Conservation (phyloP, 176 grass and related monocot genomes). For the Panicum miliaceum region DNA sequence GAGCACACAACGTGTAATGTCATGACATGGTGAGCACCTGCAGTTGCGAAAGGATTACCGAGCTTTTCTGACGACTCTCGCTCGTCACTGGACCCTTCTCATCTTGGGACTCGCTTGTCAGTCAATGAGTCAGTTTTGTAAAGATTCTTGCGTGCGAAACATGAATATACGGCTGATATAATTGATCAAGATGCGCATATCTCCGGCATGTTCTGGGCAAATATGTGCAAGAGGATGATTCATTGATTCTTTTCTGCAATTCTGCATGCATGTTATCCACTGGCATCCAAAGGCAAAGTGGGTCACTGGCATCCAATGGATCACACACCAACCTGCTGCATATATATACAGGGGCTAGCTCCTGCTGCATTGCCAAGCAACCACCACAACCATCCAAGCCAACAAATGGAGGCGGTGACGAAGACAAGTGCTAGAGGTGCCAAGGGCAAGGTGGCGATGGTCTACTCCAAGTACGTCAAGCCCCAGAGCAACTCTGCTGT, state of each 20-base stretch:
- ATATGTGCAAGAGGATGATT: neutral
- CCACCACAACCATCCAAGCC: neutral
- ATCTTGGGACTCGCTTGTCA: slow-evolving; percentile 1
- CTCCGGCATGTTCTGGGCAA: neutral
- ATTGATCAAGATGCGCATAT: slow-evolving; percentile 10
- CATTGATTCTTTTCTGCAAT: neutral
- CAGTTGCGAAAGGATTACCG: neutral
- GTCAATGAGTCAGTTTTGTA: neutral
- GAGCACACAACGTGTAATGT: neutral
- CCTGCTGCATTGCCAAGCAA: slow-evolving; percentile 13
- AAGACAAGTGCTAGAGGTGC: slow-evolving; percentile 39
- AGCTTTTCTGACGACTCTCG: slow-evolving; percentile 24
- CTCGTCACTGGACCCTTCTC: slow-evolving; percentile 2
- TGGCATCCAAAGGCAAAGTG: slow-evolving; percentile 11
- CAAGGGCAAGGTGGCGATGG: slow-evolving; percentile 45
- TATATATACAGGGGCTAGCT: slow-evolving; percentile 28
- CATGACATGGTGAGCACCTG: neutral
- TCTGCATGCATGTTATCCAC: slow-evolving; percentile 42
- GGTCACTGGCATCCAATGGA: neutral
- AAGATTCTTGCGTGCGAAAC: neutral
- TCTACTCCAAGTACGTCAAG: slow-evolving; percentile 39
- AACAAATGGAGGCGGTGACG: slow-evolving; percentile 41
- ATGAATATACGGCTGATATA: neutral
- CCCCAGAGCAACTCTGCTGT: slow-evolving; percentile 30
- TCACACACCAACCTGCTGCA: neutral